Base-by-base conservation (phyloP, 2,329 filamentous ascomycete species). In the Orbilia ellipsospora region DNA sequence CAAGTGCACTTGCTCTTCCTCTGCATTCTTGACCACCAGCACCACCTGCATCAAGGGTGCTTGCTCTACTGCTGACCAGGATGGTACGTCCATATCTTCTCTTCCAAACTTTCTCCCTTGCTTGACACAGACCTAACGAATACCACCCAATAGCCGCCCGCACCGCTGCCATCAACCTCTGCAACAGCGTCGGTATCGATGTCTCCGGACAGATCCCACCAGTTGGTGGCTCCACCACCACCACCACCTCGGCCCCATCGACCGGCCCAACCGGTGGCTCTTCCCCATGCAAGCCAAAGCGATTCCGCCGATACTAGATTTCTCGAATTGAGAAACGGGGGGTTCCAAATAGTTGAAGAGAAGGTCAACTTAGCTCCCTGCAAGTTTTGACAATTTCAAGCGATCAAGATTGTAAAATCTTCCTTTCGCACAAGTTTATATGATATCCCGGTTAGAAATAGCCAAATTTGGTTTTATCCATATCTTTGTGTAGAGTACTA, bases 1-100 rank as follows among this genome's bases (percentile, higher is more conserved):
- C 62, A 16, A 57, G 60, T 79, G 78, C 55, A 55, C 73, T 55
- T 79, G 78, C 62, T 70, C 66, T 54, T 64, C 63, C 23, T 15
- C 61, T 36, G 18, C 54, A 6, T 79, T 79, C 72, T 62, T 79
- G 31, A 60, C 44, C 52, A 26, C 15, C 6, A 57, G 77, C 40
- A 61, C 62, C 18, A 28, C 50, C 31, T 79, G 78, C 72, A 77
- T 79, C 44, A 52, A 70, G 45, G 6, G 1, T 2, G 3, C 4
- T 51, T 79, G 78, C 64, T 4, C 8, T 2, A 0, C n/a, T 4
- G 68, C 64, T 18, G 74, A 78, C 20, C 65, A 74, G 20, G 64
- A 77, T 45, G 74, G 78, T 79, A 79, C 1, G 66, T 76, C 31
- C 31, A 36, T 15, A 18, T 31, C 8, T 20, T 48, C 20, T 13